These are phyloP conservation scores for Rhamnella rubrinervis DNA, from an alignment of 331 rosid species.

Conservation along the genomic window DNA sequence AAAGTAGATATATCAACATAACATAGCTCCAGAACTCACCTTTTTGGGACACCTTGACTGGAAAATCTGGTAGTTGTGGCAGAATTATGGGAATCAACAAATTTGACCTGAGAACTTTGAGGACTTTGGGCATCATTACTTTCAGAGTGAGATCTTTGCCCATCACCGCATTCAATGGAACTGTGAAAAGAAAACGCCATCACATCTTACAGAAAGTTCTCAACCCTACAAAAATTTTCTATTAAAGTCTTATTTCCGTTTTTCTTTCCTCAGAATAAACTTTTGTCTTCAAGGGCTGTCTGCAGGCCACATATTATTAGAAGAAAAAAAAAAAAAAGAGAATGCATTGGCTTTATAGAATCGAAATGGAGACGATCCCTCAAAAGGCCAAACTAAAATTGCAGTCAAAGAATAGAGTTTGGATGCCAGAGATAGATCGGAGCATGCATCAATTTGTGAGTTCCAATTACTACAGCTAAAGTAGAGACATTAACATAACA, in stretches of 20 bases:
- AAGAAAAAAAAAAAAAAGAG: no score
- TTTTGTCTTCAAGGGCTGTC: no score
- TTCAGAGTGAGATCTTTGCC: slow-evolving; percentile 20
- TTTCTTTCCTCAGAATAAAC: no score
- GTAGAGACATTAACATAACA: neutral
- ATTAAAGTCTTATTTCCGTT: no score
- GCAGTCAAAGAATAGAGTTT: neutral
- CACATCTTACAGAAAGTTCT: no score
- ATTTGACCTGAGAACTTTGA: slow-evolving; percentile 36
- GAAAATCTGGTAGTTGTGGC: slow-evolving; percentile 49
- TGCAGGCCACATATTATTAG: no score
- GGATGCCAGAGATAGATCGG: neutral
- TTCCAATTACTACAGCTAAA: neutral
- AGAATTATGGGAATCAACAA: slow-evolving; percentile 50
- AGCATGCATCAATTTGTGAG: no score
- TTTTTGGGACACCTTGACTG: slow-evolving; percentile 36
- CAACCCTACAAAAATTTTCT: neutral
- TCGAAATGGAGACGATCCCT: neutral
- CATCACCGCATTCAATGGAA: slow-evolving; percentile 37
- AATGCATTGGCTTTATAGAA: no score
- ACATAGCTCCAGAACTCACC: neutral
- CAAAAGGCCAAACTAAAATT: neutral
- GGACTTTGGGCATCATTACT: slow-evolving; percentile 41
- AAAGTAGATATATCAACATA: neutral
- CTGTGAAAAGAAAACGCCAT: slow-evolving; percentile 36